Evolutionary conservation across 805 yeast species (phyloP).

Genomic region (Candida coquimbonensis): DNA sequence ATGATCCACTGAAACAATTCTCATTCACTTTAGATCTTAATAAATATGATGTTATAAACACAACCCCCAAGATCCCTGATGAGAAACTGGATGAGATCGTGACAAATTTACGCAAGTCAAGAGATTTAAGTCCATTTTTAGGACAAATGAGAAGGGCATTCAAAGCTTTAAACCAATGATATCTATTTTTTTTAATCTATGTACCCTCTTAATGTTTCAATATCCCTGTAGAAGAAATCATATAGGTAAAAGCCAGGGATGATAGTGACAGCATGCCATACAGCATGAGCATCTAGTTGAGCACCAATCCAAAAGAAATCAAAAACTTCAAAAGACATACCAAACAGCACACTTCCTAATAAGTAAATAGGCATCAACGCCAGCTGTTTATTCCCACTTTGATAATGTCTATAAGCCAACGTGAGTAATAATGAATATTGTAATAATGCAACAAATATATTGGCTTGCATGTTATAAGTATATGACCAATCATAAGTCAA

Average conservation of each 20-base stretch:
- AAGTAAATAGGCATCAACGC: conserved; percentile 43
- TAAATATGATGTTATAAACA: conserved; percentile 32
- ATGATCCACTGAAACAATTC: conserved; percentile 35
- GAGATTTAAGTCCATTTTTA: conserved; percentile 19
- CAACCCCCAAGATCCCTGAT: conserved; percentile 32
- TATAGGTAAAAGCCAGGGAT: conserved; percentile 75
- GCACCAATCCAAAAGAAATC: conserved; percentile 74
- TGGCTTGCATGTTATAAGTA: conserved; percentile 90
- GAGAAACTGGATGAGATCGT: conserved; percentile 15
- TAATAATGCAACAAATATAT: conserved; percentile 66
- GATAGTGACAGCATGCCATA: conserved; percentile 90
- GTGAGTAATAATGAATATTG: conserved; percentile 48
- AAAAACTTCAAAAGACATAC: conserved; percentile 85
- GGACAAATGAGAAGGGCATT: conserved; percentile 17
- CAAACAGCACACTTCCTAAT: conserved; percentile 50
- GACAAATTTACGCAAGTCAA: conserved; percentile 9
- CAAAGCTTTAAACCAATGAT: conserved; percentile 1
- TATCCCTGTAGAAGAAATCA: conserved; percentile 46
- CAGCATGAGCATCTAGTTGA: conserved; percentile 81
- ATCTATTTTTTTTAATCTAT: conserved; percentile 4
- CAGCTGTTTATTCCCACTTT: conserved; percentile 12
- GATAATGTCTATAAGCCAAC: conserved; percentile 27
- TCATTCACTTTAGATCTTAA: conserved; percentile 40
- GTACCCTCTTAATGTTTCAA: conserved; percentile 28
- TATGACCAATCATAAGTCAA: conserved; percentile 76